Base-by-base conservation (phyloP, 129 eudicot genomes). In the Ambrosia artemisiifolia region DNA sequence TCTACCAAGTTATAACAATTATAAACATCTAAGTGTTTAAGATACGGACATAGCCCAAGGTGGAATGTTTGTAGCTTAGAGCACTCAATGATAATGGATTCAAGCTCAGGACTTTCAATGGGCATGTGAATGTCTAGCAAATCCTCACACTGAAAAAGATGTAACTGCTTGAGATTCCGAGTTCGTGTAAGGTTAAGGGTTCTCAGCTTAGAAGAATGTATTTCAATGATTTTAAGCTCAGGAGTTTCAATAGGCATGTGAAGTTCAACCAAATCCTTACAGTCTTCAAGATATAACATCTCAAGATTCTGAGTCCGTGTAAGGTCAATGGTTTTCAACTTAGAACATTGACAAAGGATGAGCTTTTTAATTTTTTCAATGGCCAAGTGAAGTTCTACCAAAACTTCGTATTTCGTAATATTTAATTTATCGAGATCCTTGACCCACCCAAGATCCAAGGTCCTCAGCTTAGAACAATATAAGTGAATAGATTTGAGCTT, bases 41-140 rank as follows among this genome's bases (percentile, higher is more conserved):
- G 64, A 53, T 18, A 11, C 20, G 74, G 74, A 35, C 64, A 16
- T 64, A 70, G 6, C 64, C 74, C 35, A 53, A 70, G 63, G 64
- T 53, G 12, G 17, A 70, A 65, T 7, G 75, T 35, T 16, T 51
- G 36, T 35, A 56, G 11, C 34, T 56, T 24, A 24, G 63, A 28
- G 11, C 36, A 20, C 3, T 6, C 11, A 28, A 56, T 20, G 14
- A 9, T 56, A 28, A 56, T 20, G 36, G 14, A 3, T 56, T 28
- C 11, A n/a, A 56, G 36, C 3, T 9, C 2, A 24, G 2, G 36
- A 56, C 35, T 20, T 56, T 10, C 30, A 54, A 20, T 7, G 11
- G 63, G 63, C 63, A 57, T 57, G 38, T 28, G 16, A 24, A 57
- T 36, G 24, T 57, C 38, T 30, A 57, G 7, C 63, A 57, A 57